These are phyloP conservation scores for Phytophthora syringae DNA, from an alignment of 352 stramenopile species.

Conservation along the genomic window DNA sequence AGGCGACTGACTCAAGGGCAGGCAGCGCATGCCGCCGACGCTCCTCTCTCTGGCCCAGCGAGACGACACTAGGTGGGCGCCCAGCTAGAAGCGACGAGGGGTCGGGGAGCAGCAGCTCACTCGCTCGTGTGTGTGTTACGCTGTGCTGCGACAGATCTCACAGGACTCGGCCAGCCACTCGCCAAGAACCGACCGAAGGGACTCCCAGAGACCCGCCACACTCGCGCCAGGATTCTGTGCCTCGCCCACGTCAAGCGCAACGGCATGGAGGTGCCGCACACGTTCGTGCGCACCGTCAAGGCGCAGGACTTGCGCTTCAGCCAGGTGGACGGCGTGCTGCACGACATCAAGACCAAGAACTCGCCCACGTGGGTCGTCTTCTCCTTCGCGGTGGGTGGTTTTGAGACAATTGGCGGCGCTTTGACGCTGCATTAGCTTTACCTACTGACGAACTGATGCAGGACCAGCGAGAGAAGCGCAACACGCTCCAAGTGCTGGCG, in stretches of 20 bases:
- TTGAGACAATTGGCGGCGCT: neutral
- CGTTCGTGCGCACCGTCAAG: conserved; percentile 86
- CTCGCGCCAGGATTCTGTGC: conserved; percentile 45
- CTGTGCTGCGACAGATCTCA: conserved; percentile 37
- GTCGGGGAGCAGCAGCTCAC: conserved; percentile 12
- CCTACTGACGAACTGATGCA: no score
- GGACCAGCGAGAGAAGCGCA: conserved; percentile 81
- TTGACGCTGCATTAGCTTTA: conserved; percentile 1
- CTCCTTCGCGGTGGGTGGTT: conserved; percentile 66
- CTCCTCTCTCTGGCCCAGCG: conserved; percentile 16
- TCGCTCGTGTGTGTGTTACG: conserved; percentile 19
- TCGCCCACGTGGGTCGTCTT: conserved; percentile 79
- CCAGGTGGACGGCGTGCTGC: conserved; percentile 76
- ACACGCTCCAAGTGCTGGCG: conserved; percentile 79
- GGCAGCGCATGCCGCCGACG: conserved; percentile 41
- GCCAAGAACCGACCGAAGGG: neutral
- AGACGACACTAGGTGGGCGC: conserved; percentile 24
- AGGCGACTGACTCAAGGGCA: conserved; percentile 12
- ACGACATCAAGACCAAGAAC: conserved; percentile 69
- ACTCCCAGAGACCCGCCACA: conserved; percentile 6
- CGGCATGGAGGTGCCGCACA: conserved; percentile 72
- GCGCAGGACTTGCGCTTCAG: conserved; percentile 80
- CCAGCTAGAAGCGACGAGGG: neutral
- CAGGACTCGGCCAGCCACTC: conserved; percentile 10
- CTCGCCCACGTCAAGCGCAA: conserved; percentile 46